Base-by-base conservation (phyloP, 2,329 filamentous ascomycete genomes). In the Akanthomyces muscarius region DNA sequence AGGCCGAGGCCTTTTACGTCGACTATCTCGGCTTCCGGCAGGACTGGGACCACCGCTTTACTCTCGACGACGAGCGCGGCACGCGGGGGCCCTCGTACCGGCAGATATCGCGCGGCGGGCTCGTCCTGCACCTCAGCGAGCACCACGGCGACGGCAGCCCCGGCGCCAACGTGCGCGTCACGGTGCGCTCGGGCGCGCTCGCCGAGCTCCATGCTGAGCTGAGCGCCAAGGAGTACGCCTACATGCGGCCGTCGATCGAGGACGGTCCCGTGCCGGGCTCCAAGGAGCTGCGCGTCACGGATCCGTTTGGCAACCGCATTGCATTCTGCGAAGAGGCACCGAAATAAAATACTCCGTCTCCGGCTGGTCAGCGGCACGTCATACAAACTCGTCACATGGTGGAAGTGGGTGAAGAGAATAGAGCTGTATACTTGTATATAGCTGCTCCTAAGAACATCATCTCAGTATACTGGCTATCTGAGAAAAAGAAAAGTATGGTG, bases 1-100 rank as follows among this genome's bases (percentile, higher is more conserved):
- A 67, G 50, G 66, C 67, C 23, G 65, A 67, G 21, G 67, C 66
- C 38, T 68, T 68, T 55, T 68, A 68, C 63, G 47, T 65, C 33
- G 58, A 52, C 42, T 66, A 65, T 44, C 62, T 67, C 33, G 67
- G 66, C 47, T 68, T 68, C 63, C 52, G 28, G 28, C 54, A 64
- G 21, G 66, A 68, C 53, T 67, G 66, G 66, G 65, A 67, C 13
- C 67, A 68, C 63, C 64, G 64, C 30, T 66, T 65, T 59, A 33
- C 38, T 3, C 54, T 47, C 41, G 23, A 57, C 54, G 42, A 45
- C 16, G 14, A 47, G 28, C 28, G 28, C 5, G 67, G 66, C 62
- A 63, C 63, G n/a, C 57, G 48, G 47, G 10, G 61, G 3, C 67
- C 67, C 21, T 53, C 67, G 30, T 68, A 68, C 55, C 61, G 66